A percentile compares a stretch with the other conserved stretches of the same genome.
These are phyloP conservation scores for Epichloe scottii DNA, from an alignment of 2,329 filamentous ascomycete species.

Conservation along the genomic window DNA sequence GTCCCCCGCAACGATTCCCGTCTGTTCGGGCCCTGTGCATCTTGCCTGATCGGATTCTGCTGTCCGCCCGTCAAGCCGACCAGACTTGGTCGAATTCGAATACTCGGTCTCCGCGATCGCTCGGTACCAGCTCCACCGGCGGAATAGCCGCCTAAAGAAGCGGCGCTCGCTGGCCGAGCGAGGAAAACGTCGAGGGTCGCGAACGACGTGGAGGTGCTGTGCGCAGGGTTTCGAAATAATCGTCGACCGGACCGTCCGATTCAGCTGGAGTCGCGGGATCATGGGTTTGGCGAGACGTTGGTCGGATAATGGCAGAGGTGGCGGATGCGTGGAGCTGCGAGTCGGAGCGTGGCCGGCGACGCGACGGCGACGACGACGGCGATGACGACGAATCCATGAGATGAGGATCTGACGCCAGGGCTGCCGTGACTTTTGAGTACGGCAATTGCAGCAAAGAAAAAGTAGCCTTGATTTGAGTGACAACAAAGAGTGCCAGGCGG, in stretches of 20 bases:
- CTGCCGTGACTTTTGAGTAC: neutral
- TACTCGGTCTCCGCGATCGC: conserved; percentile 11
- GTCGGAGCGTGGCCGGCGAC: conserved; percentile 2
- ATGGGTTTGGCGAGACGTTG: neutral
- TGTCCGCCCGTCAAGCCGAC: neutral
- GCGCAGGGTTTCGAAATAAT: conserved; percentile 1
- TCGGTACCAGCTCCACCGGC: neutral
- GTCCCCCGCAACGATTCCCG: neutral
- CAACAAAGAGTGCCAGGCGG: neutral
- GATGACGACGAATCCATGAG: conserved; percentile 5
- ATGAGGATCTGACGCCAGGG: neutral
- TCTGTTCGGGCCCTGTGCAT: neutral
- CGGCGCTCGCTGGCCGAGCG: conserved; percentile 1
- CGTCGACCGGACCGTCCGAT: conserved; percentile 1
- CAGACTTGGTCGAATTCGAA: conserved; percentile 12
- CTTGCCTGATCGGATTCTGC: neutral
- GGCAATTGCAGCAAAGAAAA: neutral
- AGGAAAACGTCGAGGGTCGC: conserved; percentile 3
- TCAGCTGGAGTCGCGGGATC: neutral
- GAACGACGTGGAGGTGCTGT: conserved; percentile 3
- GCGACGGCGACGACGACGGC: neutral
- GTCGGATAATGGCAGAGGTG: neutral
- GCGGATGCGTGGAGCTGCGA: neutral
- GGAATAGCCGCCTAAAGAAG: neutral
- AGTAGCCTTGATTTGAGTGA: neutral